Evolutionary conservation across 345 rosid species (phyloP).

Genomic region (Gossypium herbaceum): DNA sequence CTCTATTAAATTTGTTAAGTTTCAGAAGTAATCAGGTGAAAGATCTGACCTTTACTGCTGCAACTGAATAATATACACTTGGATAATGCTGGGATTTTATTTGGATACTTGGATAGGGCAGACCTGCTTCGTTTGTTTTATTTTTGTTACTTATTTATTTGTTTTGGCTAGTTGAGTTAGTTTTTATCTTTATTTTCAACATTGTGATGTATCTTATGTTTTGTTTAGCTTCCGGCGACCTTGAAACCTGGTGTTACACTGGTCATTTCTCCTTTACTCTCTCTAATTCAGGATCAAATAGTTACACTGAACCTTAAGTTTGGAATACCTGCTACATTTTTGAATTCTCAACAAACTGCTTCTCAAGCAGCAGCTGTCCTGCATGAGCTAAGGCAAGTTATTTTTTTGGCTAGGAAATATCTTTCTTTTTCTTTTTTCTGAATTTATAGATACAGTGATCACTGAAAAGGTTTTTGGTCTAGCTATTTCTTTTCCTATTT

Average conservation of each 20-base stretch:
- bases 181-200: background rate
- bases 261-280: slow-evolving; percentile 77
- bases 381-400: slow-evolving; percentile 77
- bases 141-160: background rate
- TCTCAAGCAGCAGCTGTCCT: slow-evolving; percentile 71
- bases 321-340: slow-evolving; percentile 77
- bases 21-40: background rate
- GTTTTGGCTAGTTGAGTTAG: slow-evolving; percentile 4
- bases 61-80: background rate
- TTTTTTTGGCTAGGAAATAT: background rate
- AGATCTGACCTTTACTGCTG: background rate
- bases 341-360: slow-evolving; percentile 87
- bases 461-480: background rate
- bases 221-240: slow-evolving; percentile 76
- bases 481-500: slow-evolving; percentile 5
- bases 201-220: slow-evolving; percentile 13
- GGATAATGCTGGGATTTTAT: background rate
- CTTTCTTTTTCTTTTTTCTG: background rate
- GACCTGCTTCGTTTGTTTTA: background rate
- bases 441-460: background rate
- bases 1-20: background rate
- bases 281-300: slow-evolving; percentile 93
- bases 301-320: slow-evolving; percentile 69
- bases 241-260: slow-evolving; percentile 81
- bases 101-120: background rate